phyloP scores from a whole-genome alignment of 768 basidiomycete genomes.

The Tricholoma sp. region DNA sequence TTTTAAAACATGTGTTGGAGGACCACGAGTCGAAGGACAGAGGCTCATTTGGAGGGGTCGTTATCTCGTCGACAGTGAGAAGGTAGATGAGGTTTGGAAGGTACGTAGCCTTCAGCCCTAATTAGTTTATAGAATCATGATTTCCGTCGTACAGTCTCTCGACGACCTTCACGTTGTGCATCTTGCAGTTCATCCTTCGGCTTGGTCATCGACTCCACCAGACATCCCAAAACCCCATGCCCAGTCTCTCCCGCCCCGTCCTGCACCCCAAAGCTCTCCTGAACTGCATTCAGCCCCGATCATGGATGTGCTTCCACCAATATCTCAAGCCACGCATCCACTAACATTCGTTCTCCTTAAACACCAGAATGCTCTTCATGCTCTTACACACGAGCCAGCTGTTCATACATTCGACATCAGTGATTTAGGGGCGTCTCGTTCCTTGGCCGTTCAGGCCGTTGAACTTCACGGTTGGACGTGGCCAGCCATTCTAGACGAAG shows the following conservation, averaged over 20 bases:
- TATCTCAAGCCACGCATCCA: slow-evolving; percentile 9
- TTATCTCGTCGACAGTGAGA: slow-evolving; percentile 58
- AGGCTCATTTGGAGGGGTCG: slow-evolving; percentile 74
- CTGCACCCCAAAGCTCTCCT: slow-evolving; percentile 3
- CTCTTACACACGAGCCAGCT: slow-evolving; percentile 20
- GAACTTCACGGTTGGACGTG: slow-evolving; percentile 41
- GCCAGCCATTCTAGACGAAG: slow-evolving; percentile 45
- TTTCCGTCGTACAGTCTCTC: slow-evolving; percentile 35
- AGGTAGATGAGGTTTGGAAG: slow-evolving; percentile 66
- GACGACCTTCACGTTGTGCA: slow-evolving; percentile 62
- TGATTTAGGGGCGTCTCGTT: slow-evolving; percentile 16
- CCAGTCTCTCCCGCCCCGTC: slow-evolving; percentile 2
- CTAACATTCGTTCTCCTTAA: slow-evolving; percentile 35
- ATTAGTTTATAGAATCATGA: slow-evolving; percentile 6
- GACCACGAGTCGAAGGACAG: slow-evolving; percentile 66
- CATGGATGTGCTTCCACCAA: not conserved
- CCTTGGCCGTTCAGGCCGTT: slow-evolving; percentile 28
- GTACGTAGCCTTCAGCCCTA: slow-evolving; percentile 29
- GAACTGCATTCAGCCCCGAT: slow-evolving; percentile 2
- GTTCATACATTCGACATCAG: not conserved
- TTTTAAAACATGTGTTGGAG: slow-evolving; percentile 51
- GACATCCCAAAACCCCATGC: slow-evolving; percentile 18
- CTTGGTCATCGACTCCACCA: slow-evolving; percentile 60
- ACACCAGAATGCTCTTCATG: slow-evolving; percentile 40
- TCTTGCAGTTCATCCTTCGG: slow-evolving; percentile 75